Evolutionary conservation across 2,329 filamentous ascomycete species (phyloP), one percentile per base, ranked within the genome.

Genomic region (Epichloe sylvatica): DNA sequence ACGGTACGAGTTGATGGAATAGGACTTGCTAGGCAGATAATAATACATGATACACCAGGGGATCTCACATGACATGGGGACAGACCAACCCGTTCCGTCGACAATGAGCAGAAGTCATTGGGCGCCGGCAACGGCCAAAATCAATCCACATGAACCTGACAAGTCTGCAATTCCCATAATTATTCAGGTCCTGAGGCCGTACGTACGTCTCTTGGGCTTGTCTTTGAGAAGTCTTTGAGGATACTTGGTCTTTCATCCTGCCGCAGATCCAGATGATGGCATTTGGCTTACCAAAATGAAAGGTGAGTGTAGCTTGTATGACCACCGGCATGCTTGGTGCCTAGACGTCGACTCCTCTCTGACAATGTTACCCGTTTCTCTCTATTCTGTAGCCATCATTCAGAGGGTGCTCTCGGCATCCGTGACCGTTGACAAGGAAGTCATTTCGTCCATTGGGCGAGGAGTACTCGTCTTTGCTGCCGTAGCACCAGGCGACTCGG

Each of bases 371-470:
- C 21, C 7, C 4, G 13, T 19, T 43, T 13, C 21, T 39, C 9
- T 38, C 8, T 33, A 9, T 21, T 34, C 52, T 52, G 48, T 61
- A 96, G 92, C 89, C 49, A 86, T 98, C 52, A 72, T 97, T 48
- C 92, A 98, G 69, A 80, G 92, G 56, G 92, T 98, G 47, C 80
- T 95, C 53, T 97, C 90, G 41, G 91, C 91, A 53, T 96, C 91
- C 7, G 92, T 98, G 59, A 92, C 89, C 1, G 91, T 98, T 47
- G 90, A 98, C 63, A 84, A 87, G 62, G 77, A 94, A 63, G 71
- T 95, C 33, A 78, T 98, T 43, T 97, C 92, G 1, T 86, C 84
- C 3, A 97, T 98, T 60, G 87, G 88, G 52, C 86, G 84, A 67
- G 92, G 92, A 33, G 70, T 98, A 41, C 74, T 98, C 6, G 88